Conservation (phyloP, 2,329 filamentous ascomycete species). For the Colletotrichum liriopes region DNA sequence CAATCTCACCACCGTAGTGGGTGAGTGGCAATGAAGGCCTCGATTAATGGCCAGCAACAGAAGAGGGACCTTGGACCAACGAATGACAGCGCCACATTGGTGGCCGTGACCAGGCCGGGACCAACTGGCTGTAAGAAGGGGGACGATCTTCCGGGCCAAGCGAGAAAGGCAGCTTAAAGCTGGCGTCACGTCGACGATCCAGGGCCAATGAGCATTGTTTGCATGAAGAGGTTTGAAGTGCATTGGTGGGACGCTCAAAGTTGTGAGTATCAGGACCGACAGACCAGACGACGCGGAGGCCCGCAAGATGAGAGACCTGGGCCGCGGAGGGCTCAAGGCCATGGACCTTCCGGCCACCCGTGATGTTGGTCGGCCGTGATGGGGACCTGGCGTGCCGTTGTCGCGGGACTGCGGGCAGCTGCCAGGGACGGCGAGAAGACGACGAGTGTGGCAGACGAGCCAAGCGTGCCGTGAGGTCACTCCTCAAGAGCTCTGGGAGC, state of each 20-base stretch:
- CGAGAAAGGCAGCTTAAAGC: constrained; percentile 1
- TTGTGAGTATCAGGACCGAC: neutral
- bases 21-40: constrained; percentile 28
- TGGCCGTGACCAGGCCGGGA: neutral
- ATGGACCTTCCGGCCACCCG: constrained; percentile 29
- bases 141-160: neutral
- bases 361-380: constrained; percentile 20
- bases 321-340: constrained; percentile 16
- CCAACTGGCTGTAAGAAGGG: neutral
- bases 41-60: constrained; percentile 18
- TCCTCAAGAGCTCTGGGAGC: neutral
- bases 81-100: neutral
- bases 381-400: constrained; percentile 34
- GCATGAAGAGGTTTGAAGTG: constrained; percentile 2
- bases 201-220: constrained; percentile 19
- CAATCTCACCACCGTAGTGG: neutral
- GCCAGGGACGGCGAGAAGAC: neutral
- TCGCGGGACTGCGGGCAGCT: constrained; percentile 10
- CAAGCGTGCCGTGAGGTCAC: constrained; percentile 17
- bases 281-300: constrained; percentile 20
- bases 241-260: neutral
- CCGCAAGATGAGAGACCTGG: constrained; percentile 27
- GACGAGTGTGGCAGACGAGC: neutral
- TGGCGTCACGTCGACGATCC: constrained; percentile 8
- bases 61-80: neutral